Base-by-base conservation (phyloP, 2,329 filamentous ascomycete genomes). In the Cercospora sp. region DNA sequence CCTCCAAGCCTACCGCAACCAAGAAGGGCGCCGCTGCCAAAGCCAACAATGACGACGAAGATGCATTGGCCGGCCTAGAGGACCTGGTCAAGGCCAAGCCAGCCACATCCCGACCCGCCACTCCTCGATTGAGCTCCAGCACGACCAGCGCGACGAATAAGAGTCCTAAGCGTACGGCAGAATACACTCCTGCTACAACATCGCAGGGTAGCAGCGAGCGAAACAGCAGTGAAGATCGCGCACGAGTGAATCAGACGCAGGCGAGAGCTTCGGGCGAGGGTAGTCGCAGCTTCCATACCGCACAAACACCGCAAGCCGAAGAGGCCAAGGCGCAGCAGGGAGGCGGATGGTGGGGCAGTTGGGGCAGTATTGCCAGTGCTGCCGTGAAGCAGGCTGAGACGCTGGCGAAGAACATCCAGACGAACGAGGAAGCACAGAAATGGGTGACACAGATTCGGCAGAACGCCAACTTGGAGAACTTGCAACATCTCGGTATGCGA, bases 401-500 rank as follows among this genome's bases (percentile, higher is more conserved):
- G 7, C 91, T 94, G 0, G 94, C 97, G 72, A 97, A 94, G 79
- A 93, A 98, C 80, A 94, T 99, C 59, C 92, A 97, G 79, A 90
- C 95, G 78, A 97, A 97, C 75, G 93, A 98, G 78, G 95, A 99
- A 79, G 95, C 94, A 62, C 94, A 94, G 83, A 91, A 92, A 79
- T 99, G 94, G 93, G 92, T 94, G 1, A 92, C 97, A 63, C 94
- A 98, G 79, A 91, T 98, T 65, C 90, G 90, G 76, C 94, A 93
- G 68, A 97, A 97, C 23, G 66, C 63, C 66, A 72, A 65, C 77
- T 91, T 96, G 60, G 91, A 90, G 55, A 89, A 89, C 33, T 83
- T 98, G 51, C 88, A 87, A 73, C 91, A 89, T 64, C 84, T 94
- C 69, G 91, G 93, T 94, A 86, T 72, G 83, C 26, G 53, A 28